Conservation (phyloP, 768 basidiomycete species). For the Panaeolus cyanescens region DNA sequence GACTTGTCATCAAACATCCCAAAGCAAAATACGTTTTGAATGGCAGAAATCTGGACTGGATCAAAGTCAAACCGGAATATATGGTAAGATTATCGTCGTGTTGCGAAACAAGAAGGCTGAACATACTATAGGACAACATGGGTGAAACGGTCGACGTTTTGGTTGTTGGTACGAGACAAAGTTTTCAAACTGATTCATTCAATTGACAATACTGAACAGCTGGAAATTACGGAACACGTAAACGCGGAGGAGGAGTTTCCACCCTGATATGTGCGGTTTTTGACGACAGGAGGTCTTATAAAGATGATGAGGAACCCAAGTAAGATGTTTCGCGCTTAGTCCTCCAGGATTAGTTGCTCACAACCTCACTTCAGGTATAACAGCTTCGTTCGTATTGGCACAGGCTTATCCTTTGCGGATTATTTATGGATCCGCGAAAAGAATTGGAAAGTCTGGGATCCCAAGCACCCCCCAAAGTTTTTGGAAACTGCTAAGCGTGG, state of each 20-base stretch:
- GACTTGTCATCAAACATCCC: slow-evolving; percentile 89
- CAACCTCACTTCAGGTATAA: slow-evolving; percentile 58
- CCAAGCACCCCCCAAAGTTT: slow-evolving; percentile 73
- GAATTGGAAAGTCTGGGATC: slow-evolving; percentile 83
- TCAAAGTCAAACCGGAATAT: slow-evolving; percentile 92
- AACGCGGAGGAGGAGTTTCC: slow-evolving; percentile 86
- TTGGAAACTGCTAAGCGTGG: slow-evolving; percentile 58
- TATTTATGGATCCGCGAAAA: slow-evolving; percentile 83
- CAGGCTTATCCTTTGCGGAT: slow-evolving; percentile 84
- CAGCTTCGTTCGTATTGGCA: slow-evolving; percentile 87
- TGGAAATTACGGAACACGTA: slow-evolving; percentile 87
- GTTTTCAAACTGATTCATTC: not conserved
- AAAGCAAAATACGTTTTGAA: slow-evolving; percentile 81
- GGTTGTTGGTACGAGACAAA: slow-evolving; percentile 68
- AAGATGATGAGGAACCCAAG: slow-evolving; percentile 67
- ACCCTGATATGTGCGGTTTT: slow-evolving; percentile 87
- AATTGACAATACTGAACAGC: slow-evolving; percentile 43
- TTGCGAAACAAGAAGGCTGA: not conserved
- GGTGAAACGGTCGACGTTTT: slow-evolving; percentile 92
- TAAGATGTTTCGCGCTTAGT: slow-evolving; percentile 28
- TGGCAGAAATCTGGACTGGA: slow-evolving; percentile 89
- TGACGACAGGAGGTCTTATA: slow-evolving; percentile 62
- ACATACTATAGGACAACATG: slow-evolving; percentile 69
- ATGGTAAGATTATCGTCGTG: slow-evolving; percentile 50
- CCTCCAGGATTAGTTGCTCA: not conserved